Percentiles rank a stretch among this genome's conserved stretches.
These are phyloP conservation scores for Microbotryum silenes-acaulis DNA, from an alignment of 1,284 basidiomycete species.

Conservation along the genomic window DNA sequence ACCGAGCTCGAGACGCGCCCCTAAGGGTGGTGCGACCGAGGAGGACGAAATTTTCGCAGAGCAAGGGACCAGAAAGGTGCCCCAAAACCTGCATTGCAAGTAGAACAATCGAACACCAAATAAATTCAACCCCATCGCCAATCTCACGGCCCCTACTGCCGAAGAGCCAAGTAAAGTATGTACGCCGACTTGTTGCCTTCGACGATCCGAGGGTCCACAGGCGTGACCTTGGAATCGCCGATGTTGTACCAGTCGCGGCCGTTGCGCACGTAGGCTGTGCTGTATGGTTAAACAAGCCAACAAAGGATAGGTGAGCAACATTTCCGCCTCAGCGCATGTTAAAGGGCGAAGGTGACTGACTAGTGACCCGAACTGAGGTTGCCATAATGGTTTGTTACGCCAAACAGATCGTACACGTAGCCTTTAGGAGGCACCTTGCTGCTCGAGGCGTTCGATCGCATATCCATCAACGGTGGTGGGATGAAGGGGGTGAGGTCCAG, in stretches of 20 bases:
- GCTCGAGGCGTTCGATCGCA: slow-evolving; percentile 1
- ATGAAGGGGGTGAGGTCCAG: slow-evolving; percentile 89
- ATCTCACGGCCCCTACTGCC: background rate
- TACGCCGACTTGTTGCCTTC: slow-evolving; percentile 24
- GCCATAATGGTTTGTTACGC: slow-evolving; percentile 69
- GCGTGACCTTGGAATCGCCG: slow-evolving; percentile 34
- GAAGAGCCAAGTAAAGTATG: slow-evolving; percentile 23
- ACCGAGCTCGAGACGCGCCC: no score
- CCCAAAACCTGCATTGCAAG: no score
- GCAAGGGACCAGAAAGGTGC: no score
- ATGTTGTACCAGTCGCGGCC: slow-evolving; percentile 33
- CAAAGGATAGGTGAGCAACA: background rate
- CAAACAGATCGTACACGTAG: slow-evolving; percentile 45
- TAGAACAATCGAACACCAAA: no score
- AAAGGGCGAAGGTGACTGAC: slow-evolving; percentile 49
- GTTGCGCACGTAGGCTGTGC: slow-evolving; percentile 34
- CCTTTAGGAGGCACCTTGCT: slow-evolving; percentile 20
- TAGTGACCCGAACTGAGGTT: slow-evolving; percentile 82
- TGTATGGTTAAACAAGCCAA: background rate
- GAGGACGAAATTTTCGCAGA: no score
- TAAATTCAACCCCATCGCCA: no score
- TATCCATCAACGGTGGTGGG: slow-evolving; percentile 49
- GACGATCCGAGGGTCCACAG: slow-evolving; percentile 15
- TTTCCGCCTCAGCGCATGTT: no score
- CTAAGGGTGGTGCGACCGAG: no score